phyloP scores from a whole-genome alignment of 306 rosid genomes.

The Dryas drummondii region DNA sequence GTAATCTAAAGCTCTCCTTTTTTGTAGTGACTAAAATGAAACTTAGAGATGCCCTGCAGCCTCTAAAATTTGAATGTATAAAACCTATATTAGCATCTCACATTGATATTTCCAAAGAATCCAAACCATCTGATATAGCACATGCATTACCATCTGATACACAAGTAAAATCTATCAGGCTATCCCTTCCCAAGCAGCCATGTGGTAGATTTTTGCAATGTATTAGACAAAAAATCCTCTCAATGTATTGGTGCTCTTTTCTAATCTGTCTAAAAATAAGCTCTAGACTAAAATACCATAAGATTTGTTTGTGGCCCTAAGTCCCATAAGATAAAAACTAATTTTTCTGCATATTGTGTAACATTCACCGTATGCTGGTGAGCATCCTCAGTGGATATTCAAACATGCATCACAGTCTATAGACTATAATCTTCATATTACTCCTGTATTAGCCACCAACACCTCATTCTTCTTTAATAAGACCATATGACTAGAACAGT shows the following conservation, averaged over 20 bases:
- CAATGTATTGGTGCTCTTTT: neutral
- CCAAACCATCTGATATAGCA: neutral
- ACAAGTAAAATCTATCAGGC: neutral
- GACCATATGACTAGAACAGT: neutral
- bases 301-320: too few relatives aligned
- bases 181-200: neutral
- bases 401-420: neutral
- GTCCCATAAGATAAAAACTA: neutral
- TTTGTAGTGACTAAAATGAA: neutral
- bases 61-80: neutral
- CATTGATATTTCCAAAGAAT: neutral
- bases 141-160: neutral
- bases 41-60: neutral
- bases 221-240: neutral
- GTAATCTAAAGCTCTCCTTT: neutral
- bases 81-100: neutral
- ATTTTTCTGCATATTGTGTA: neutral
- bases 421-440: too few relatives aligned
- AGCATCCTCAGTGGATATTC: neutral
- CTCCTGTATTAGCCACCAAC: too few relatives aligned
- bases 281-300: neutral
- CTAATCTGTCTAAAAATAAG: neutral
- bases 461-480: neutral
- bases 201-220: neutral
- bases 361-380: neutral